These are phyloP conservation scores for Myxozyma sirexii DNA, from an alignment of 805 yeast species.

Conservation along the genomic window DNA sequence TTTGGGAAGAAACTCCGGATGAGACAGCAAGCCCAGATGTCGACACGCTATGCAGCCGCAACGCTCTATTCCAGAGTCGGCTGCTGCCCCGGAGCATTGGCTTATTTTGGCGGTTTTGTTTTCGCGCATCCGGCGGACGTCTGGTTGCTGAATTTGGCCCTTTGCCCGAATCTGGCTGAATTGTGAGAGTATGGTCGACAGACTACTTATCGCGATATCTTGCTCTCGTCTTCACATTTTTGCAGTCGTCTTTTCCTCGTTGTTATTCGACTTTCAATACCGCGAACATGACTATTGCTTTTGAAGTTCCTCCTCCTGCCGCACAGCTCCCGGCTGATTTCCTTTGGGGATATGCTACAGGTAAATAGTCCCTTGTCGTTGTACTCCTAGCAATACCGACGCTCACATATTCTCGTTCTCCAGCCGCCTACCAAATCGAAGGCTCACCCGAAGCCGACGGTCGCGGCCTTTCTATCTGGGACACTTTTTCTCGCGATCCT, in stretches of 20 bases:
- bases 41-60: no score
- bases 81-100: no score
- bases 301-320: not conserved
- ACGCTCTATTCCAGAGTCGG: no score
- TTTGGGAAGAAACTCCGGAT: no score
- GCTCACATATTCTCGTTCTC: not conserved
- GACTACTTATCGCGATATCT: not conserved
- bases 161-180: no score
- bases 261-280: not conserved
- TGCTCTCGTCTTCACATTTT: no score
- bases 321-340: conserved; percentile 6
- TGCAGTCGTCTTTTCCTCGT: not conserved
- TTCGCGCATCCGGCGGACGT: no score
- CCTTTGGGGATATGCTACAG: conserved; percentile 22
- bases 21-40: no score
- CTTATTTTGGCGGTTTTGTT: no score
- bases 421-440: conserved; percentile 41
- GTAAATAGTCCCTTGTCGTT: conserved; percentile 13
- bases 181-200: no score
- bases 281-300: not conserved
- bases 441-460: conserved; percentile 46
- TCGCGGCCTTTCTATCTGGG: conserved; percentile 43
- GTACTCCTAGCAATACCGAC: not conserved
- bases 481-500: conserved; percentile 35
- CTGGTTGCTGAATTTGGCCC: no score